A percentile compares a stretch with the other conserved stretches of the same genome.
These are phyloP conservation scores for Tuctoria greenei DNA, from an alignment of 176 grass and related monocot genomes.

Conservation along the genomic window DNA sequence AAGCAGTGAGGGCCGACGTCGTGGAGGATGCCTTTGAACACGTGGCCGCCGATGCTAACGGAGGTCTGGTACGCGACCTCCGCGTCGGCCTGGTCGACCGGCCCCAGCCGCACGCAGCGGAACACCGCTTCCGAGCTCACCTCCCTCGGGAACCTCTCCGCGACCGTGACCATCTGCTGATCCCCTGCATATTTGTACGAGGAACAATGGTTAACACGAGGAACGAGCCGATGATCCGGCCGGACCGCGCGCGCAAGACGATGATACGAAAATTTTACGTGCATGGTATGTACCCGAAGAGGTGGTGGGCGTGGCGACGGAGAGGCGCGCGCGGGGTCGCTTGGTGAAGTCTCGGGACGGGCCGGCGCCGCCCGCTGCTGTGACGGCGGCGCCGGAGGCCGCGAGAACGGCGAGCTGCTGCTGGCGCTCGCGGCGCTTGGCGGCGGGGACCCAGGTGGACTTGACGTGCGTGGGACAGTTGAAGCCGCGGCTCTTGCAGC, in stretches of 20 bases:
- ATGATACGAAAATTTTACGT: no score
- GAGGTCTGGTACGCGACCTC: constrained; percentile 88
- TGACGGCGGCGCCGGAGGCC: constrained; percentile 13
- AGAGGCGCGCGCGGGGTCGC: constrained; percentile 26
- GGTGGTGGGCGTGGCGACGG: constrained; percentile 38
- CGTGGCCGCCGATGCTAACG: constrained; percentile 81
- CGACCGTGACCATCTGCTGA: constrained; percentile 56
- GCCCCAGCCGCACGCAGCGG: constrained; percentile 71
- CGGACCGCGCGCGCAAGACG: background rate
- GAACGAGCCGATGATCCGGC: background rate
- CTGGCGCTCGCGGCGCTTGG: constrained; percentile 86
- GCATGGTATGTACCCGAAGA: constrained; percentile 53
- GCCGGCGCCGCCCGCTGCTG: background rate
- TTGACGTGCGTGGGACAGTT: constrained; percentile 75
- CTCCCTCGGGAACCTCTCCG: constrained; percentile 68
- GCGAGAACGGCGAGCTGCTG: constrained; percentile 50
- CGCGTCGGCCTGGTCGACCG: constrained; percentile 65
- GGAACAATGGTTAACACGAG: background rate
- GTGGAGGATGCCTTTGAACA: constrained; percentile 94
- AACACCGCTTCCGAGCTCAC: constrained; percentile 86
- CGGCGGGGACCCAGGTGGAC: constrained; percentile 91
- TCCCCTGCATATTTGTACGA: constrained; percentile 28
- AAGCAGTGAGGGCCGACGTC: constrained; percentile 64
- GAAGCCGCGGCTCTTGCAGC: constrained; percentile 95
- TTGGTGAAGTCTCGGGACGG: constrained; percentile 51